Evolutionary conservation across 2,329 filamentous ascomycete species (phyloP).

Genomic region (Arthrobotrys megalospora): DNA sequence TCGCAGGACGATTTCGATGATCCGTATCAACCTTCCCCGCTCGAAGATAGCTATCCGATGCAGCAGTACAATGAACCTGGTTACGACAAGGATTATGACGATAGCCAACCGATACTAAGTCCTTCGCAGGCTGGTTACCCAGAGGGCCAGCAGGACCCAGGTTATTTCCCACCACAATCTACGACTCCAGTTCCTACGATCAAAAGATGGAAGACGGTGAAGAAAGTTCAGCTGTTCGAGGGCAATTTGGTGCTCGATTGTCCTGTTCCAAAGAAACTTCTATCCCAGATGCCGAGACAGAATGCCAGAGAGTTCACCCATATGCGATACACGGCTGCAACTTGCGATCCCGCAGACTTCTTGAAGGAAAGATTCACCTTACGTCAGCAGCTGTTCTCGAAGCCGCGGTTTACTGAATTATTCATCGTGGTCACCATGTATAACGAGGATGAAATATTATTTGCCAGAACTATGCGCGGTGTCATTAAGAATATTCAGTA

Average conservation of each 20-base stretch:
- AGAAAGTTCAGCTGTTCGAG: conserved; percentile 96
- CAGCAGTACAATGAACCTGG: conserved; percentile 69
- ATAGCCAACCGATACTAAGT: conserved; percentile 71
- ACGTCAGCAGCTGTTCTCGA: conserved; percentile 78
- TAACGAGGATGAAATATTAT: conserved; percentile 97
- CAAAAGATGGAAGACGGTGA: conserved; percentile 97
- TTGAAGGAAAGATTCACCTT: conserved; percentile 77
- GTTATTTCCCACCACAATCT: conserved; percentile 67
- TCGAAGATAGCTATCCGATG: conserved; percentile 73
- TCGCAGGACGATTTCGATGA: conserved; percentile 92
- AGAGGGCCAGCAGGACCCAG: conserved; percentile 63
- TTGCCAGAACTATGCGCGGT: conserved; percentile 94
- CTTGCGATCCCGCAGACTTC: conserved; percentile 79
- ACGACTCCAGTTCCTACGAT: conserved; percentile 75
- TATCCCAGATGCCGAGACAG: conserved; percentile 84
- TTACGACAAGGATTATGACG: conserved; percentile 72
- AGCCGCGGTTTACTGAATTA: conserved; percentile 78
- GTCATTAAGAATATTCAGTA: conserved; percentile 99
- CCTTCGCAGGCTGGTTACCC: conserved; percentile 66
- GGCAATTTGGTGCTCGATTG: conserved; percentile 98
- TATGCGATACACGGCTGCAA: conserved; percentile 77
- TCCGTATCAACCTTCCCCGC: conserved; percentile 80
- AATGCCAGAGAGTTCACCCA: conserved; percentile 79
- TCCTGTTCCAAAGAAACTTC: conserved; percentile 87
- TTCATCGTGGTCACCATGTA: conserved; percentile 87